phyloP scores from a whole-genome alignment of 495 filamentous ascomycete genomes.

The Friedmanniomyces endolithicus region DNA sequence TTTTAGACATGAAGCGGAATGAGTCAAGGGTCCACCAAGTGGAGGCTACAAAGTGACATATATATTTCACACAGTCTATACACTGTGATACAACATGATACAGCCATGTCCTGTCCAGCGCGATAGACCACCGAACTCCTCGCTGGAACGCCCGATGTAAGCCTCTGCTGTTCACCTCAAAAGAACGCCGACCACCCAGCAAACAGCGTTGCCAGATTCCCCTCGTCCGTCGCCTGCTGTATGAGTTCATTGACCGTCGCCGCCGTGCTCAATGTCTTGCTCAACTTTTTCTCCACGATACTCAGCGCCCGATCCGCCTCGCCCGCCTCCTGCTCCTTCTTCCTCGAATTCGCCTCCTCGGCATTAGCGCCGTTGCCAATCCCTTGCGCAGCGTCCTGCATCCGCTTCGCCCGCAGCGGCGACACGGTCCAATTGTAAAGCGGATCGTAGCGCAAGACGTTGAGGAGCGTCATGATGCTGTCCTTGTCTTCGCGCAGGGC shows the following conservation, averaged over 20 bases:
- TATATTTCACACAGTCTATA: too few relatives aligned
- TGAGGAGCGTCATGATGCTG: constrained; percentile 92
- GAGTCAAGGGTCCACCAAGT: too few relatives aligned
- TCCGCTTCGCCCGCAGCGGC: constrained; percentile 67
- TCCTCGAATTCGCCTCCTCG: constrained; percentile 31
- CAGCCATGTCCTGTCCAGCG: background rate
- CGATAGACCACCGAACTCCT: background rate
- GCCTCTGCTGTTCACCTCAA: background rate
- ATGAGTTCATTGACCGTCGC: constrained; percentile 96
- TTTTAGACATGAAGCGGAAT: background rate
- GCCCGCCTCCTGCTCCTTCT: constrained; percentile 53
- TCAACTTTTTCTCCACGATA: constrained; percentile 87
- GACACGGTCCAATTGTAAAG: constrained; percentile 91
- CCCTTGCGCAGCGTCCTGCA: constrained; percentile 52
- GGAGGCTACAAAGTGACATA: too few relatives aligned
- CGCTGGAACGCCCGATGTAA: background rate
- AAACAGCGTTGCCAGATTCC: constrained; percentile 84
- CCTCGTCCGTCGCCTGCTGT: constrained; percentile 85
- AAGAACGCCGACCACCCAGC: constrained; percentile 15
- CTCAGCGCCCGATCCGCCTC: constrained; percentile 87
- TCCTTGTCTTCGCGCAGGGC: constrained; percentile 84
- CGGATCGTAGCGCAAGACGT: constrained; percentile 91
- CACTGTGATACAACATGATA: too few relatives aligned
- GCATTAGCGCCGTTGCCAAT: constrained; percentile 30
- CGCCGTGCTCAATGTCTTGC: constrained; percentile 80